Conservation (phyloP, 345 rosid species). For the Hibiscus trionum region DNA sequence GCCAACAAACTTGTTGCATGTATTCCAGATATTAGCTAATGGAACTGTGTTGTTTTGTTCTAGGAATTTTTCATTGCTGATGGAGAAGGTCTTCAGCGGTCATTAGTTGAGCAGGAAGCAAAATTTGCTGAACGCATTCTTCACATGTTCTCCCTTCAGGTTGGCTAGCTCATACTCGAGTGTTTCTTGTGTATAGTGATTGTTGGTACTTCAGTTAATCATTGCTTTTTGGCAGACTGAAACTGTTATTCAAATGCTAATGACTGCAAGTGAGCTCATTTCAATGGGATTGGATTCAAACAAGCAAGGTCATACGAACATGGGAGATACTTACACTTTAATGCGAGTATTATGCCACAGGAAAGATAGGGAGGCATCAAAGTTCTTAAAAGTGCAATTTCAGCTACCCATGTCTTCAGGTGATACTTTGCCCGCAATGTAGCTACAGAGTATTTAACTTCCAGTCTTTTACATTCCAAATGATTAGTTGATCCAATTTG, state of each 20-base stretch:
- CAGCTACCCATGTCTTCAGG: slow-evolving; percentile 97
- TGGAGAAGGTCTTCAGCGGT: slow-evolving; percentile 91
- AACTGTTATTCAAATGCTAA: slow-evolving; percentile 64
- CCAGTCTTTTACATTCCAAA: no score
- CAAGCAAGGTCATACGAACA: slow-evolving; percentile 26
- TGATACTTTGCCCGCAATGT: slow-evolving; percentile 18
- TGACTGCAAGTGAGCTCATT: slow-evolving; percentile 76
- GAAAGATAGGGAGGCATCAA: slow-evolving; percentile 83
- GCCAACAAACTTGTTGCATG: not conserved
- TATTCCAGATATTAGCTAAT: not conserved
- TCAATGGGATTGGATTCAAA: slow-evolving; percentile 53
- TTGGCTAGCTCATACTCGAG: slow-evolving; percentile 16
- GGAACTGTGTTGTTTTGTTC: slow-evolving; percentile 9
- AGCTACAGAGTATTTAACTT: not conserved
- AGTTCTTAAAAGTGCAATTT: slow-evolving; percentile 70
- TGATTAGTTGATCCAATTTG: not conserved
- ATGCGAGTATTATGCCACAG: slow-evolving; percentile 91
- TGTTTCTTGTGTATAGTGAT: not conserved
- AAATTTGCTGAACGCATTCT: slow-evolving; percentile 65
- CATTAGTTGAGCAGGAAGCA: slow-evolving; percentile 81
- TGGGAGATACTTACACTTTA: slow-evolving; percentile 68
- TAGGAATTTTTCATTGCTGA: slow-evolving; percentile 91
- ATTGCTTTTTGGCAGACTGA: slow-evolving; percentile 49
- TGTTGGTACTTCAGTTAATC: slow-evolving; percentile 6
- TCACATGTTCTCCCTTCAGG: slow-evolving; percentile 69